A percentile compares a stretch with the other conserved stretches of the same genome.
These are phyloP conservation scores for Phytophthora kernoviae DNA, from an alignment of 352 stramenopile genomes.

Conservation along the genomic window DNA sequence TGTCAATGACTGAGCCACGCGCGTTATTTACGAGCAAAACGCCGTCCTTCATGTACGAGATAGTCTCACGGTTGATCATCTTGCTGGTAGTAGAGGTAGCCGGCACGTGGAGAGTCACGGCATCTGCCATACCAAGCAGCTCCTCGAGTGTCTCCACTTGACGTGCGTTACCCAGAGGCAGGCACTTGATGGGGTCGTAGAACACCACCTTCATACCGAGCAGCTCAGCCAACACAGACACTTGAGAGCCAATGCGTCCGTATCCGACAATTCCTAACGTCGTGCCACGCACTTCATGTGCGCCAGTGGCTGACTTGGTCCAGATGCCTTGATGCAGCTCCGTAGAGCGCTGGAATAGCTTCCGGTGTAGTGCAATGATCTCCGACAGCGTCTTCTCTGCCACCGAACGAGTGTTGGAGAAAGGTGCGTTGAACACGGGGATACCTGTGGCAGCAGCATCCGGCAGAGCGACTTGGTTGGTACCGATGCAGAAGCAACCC, in stretches of 20 bases:
- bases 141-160: constrained; percentile 88
- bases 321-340: constrained; percentile 78
- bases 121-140: constrained; percentile 88
- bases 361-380: constrained; percentile 82
- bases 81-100: constrained; percentile 93
- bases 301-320: constrained; percentile 80
- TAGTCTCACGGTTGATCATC: constrained; percentile 91
- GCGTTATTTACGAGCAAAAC: constrained; percentile 96
- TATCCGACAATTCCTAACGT: constrained; percentile 84
- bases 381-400: constrained; percentile 86
- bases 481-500: constrained; percentile 86
- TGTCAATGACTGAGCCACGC: constrained; percentile 94
- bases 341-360: constrained; percentile 80
- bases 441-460: constrained; percentile 65
- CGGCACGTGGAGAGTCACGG: constrained; percentile 95
- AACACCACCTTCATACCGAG: constrained; percentile 96
- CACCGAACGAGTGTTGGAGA: constrained; percentile 88
- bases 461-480: constrained; percentile 77
- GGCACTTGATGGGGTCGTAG: constrained; percentile 91
- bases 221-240: constrained; percentile 81
- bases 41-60: constrained; percentile 92
- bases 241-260: constrained; percentile 82
- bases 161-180: constrained; percentile 73
- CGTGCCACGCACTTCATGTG: constrained; percentile 83
- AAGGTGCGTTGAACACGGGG: constrained; percentile 85